Conservation (phyloP, 306 rosid genomes). For the Castanea mollissima region DNA sequence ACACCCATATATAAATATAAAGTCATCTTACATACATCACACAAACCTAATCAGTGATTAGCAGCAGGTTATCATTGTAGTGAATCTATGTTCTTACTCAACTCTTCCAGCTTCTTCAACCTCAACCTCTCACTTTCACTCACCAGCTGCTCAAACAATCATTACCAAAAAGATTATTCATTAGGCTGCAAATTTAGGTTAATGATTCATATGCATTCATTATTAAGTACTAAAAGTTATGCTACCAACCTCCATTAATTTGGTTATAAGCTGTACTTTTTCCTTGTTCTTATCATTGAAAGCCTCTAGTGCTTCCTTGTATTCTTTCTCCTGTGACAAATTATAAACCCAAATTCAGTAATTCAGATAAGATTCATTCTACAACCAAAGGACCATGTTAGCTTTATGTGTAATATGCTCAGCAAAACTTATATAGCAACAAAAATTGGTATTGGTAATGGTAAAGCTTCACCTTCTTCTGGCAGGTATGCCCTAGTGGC, state of each 20-base stretch:
- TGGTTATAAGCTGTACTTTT: slow-evolving; percentile 53
- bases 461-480: slow-evolving; percentile 64
- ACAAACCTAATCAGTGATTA: slow-evolving; percentile 76
- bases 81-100: slow-evolving; percentile 81
- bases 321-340: slow-evolving; percentile 76
- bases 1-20: slow-evolving; percentile 62
- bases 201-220: neutral
- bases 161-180: neutral
- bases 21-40: slow-evolving; percentile 77
- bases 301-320: slow-evolving; percentile 93
- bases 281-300: slow-evolving; percentile 94
- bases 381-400: neutral
- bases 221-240: neutral
- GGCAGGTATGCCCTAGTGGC: slow-evolving; percentile 95
- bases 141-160: slow-evolving; percentile 31
- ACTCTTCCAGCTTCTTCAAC: slow-evolving; percentile 98
- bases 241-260: slow-evolving; percentile 53
- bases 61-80: slow-evolving; percentile 45
- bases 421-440: neutral
- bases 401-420: neutral
- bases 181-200: neutral
- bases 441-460: neutral
- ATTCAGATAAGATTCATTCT: neutral
- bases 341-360: slow-evolving; percentile 6
- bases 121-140: slow-evolving; percentile 86